These are phyloP conservation scores for Capronia epimyces DNA, from an alignment of 2,329 filamentous ascomycete genomes.

Conservation along the genomic window DNA sequence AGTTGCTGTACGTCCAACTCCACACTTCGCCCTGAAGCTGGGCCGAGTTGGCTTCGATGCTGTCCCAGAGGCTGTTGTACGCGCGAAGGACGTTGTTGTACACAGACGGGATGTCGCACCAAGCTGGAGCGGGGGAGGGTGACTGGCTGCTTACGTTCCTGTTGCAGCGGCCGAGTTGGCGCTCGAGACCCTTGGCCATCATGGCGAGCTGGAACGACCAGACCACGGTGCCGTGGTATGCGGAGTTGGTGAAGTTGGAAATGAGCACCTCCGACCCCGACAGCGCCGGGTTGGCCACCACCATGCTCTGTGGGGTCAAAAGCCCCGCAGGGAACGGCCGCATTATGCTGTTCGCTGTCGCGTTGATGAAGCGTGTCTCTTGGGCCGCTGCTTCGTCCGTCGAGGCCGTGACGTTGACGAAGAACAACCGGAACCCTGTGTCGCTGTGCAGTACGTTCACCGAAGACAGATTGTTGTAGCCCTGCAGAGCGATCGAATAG, in stretches of 20 bases:
- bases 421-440: slow-evolving; percentile 58
- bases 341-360: slow-evolving; percentile 54
- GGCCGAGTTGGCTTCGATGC: slow-evolving; percentile 51
- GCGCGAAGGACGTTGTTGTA: slow-evolving; percentile 45
- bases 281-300: slow-evolving; percentile 59
- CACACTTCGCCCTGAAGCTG: slow-evolving; percentile 57
- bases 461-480: slow-evolving; percentile 44
- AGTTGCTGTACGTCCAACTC: slow-evolving; percentile 53
- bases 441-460: slow-evolving; percentile 60
- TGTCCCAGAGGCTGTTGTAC: slow-evolving; percentile 58
- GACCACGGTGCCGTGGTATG: slow-evolving; percentile 60
- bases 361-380: slow-evolving; percentile 52
- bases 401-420: slow-evolving; percentile 51
- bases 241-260: slow-evolving; percentile 51
- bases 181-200: slow-evolving; percentile 57
- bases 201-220: slow-evolving; percentile 62
- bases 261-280: slow-evolving; percentile 46
- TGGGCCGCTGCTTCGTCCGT: slow-evolving; percentile 45
- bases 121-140: slow-evolving; percentile 39
- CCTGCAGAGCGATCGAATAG: slow-evolving; percentile 55
- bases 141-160: slow-evolving; percentile 4
- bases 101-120: slow-evolving; percentile 47
- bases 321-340: slow-evolving; percentile 56
- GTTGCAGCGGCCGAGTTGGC: slow-evolving; percentile 52
- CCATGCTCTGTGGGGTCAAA: slow-evolving; percentile 50